Evolutionary conservation across 495 filamentous ascomycete species (phyloP), one percentile per base, ranked within the genome.

Genomic region (Annulohypoxylon nitens): DNA sequence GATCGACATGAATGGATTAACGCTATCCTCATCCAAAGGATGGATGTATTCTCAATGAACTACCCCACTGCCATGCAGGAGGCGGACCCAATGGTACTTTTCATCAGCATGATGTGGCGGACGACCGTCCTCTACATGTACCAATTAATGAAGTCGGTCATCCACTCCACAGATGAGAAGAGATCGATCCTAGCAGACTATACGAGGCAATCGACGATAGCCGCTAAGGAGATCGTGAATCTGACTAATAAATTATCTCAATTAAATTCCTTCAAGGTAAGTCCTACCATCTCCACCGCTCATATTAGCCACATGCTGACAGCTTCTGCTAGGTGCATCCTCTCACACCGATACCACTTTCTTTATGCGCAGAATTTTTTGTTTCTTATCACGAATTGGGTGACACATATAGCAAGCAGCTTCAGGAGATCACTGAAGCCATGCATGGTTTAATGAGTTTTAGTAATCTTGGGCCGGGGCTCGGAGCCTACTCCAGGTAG

Each of bases 1-100:
- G 75, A 76, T 1, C 81, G 84, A 0, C 86, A 87, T 63, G 79
- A 87, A 54, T 86, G 83, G 83, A 66, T 88, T 18, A 81, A 85
- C 59, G 71, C 76, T 11, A 76, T 82, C 50, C 57, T 88, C 12
- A 80, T 62, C 12, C 71, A 77, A 18, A 73, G 78, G 18, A 79
- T 86, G 41, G 78, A 83, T 1, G 70, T 78, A 0, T 74, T 86
- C 7, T 16, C 76, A 0, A 61, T 72, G 14, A 79, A 74, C 10
- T 80, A 81, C 50, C 79, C 83, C 0, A 63, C 74, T 2, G 64
- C 76, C 2, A 70, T 78, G 3, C 76, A 81, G 8, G 75, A 83
- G 7, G 77, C 80, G 2, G 86, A 88, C 30, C 82, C 86, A 1
- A 84, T 87, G 82, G 67, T 87, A 10, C 69, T 81, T 48, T 83